These are phyloP conservation scores for Xylona heveae DNA, from an alignment of 495 filamentous ascomycete species.

Conservation along the genomic window DNA sequence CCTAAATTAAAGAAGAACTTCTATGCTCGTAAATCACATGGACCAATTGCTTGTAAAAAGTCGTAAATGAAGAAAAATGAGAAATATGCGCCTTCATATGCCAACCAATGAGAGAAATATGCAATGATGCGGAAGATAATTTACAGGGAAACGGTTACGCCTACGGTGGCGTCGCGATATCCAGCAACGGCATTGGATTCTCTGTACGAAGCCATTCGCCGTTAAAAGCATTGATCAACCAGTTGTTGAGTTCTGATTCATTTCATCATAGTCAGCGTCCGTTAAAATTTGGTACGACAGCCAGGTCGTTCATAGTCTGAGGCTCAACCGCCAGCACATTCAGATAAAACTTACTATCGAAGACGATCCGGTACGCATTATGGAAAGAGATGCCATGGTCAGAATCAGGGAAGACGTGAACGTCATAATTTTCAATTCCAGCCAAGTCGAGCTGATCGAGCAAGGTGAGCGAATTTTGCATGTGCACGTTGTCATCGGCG, in stretches of 20 bases:
- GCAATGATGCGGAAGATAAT: too few relatives aligned
- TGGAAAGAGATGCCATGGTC: slow-evolving; percentile 95
- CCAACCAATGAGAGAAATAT: too few relatives aligned
- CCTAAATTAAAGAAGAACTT: too few relatives aligned
- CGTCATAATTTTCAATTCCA: slow-evolving; percentile 81
- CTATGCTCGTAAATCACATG: too few relatives aligned
- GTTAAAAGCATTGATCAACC: slow-evolving; percentile 94
- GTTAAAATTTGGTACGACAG: too few relatives aligned
- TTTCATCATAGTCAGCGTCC: too few relatives aligned
- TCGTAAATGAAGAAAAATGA: too few relatives aligned
- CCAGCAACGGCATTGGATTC: slow-evolving; percentile 34
- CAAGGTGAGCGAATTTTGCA: slow-evolving; percentile 76
- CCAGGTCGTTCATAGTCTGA: background rate
- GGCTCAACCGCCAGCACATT: background rate
- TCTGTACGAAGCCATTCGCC: slow-evolving; percentile 76
- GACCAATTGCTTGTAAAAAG: too few relatives aligned
- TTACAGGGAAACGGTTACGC: too few relatives aligned
- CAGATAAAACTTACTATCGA: slow-evolving; percentile 60
- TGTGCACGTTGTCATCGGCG: slow-evolving; percentile 90
- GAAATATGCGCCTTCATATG: too few relatives aligned
- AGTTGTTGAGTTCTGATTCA: slow-evolving; percentile 74
- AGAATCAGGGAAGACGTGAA: slow-evolving; percentile 89
- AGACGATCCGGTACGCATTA: slow-evolving; percentile 80
- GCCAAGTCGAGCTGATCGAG: slow-evolving; percentile 72
- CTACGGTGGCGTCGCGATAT: too few relatives aligned